Conservation (phyloP, 148 eudicot species). For the Rheum nobile region DNA sequence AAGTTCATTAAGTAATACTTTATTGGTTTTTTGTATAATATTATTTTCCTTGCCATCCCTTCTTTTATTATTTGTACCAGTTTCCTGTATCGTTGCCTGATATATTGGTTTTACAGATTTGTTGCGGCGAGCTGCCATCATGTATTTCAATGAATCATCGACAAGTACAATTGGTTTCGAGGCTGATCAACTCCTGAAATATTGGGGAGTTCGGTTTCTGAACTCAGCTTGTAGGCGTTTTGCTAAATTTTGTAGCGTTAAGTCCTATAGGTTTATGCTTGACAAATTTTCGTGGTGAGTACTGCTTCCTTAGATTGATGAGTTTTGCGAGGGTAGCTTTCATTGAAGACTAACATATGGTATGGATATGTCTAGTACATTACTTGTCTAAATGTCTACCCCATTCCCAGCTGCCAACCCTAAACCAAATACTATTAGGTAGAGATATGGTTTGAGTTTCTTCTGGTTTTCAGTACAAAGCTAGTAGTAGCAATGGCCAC, state of each 20-base stretch:
- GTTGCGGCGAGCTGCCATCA: conserved; percentile 1
- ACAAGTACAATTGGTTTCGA: not conserved
- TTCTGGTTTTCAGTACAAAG: not conserved
- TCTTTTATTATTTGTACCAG: not conserved
- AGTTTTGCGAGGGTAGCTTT: not conserved
- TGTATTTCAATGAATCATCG: not conserved
- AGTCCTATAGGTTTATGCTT: not conserved
- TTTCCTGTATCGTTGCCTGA: not conserved
- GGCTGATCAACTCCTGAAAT: not conserved
- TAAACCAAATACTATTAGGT: not conserved
- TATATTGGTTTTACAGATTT: not conserved
- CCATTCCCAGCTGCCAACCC: not conserved
- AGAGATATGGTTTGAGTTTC: not conserved
- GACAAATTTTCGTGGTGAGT: not conserved
- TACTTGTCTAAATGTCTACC: not conserved
- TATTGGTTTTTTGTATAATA: not conserved
- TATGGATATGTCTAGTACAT: not conserved
- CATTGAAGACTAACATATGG: not conserved
- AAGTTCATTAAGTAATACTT: not conserved
- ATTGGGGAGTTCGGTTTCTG: not conserved
- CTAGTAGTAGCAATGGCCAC: not conserved
- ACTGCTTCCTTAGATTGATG: not conserved
- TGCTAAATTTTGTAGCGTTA: not conserved
- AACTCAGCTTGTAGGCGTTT: not conserved
- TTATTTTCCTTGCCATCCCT: not conserved